Percentiles rank a stretch among this genome's conserved stretches.
phyloP scores from a whole-genome alignment of 331 rosid genomes.

The Saraca asoca region DNA sequence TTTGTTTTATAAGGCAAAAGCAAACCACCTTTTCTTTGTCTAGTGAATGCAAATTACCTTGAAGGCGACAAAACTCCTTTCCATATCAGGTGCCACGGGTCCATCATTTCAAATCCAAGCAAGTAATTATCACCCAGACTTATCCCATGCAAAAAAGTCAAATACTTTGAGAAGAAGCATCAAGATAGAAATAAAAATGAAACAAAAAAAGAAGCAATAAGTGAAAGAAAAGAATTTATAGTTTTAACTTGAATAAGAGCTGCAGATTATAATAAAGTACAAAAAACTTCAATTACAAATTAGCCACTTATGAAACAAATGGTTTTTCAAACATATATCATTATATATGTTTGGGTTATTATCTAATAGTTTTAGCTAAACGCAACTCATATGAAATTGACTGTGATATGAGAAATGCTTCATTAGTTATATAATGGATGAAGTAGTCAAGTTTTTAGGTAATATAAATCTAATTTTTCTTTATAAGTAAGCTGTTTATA shows the following conservation, averaged over 20 bases:
- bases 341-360: neutral
- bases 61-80: constrained; percentile 89
- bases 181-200: constrained; percentile 2
- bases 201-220: too few species aligned
- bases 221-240: neutral
- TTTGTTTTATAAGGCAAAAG: constrained; percentile 5
- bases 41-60: constrained; percentile 90
- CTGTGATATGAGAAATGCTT: constrained; percentile 12
- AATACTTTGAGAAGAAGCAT: constrained; percentile 63
- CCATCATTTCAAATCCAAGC: constrained; percentile 74
- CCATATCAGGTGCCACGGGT: constrained; percentile 64
- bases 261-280: constrained; percentile 45
- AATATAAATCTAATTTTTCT: constrained; percentile 22
- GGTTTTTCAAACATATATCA: constrained; percentile 19
- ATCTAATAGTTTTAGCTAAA: neutral
- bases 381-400: neutral
- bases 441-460: constrained; percentile 9
- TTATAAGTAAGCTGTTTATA: constrained; percentile 24
- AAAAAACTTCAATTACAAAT: constrained; percentile 30
- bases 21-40: constrained; percentile 84
- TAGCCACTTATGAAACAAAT: constrained; percentile 18
- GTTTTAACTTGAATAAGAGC: constrained; percentile 82
- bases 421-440: constrained; percentile 20
- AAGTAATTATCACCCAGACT: constrained; percentile 93
- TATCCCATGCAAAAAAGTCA: constrained; percentile 94